Evolutionary conservation across 768 basidiomycete species (phyloP), one percentile per base, ranked within the genome.

Genomic region (Chiua virens): DNA sequence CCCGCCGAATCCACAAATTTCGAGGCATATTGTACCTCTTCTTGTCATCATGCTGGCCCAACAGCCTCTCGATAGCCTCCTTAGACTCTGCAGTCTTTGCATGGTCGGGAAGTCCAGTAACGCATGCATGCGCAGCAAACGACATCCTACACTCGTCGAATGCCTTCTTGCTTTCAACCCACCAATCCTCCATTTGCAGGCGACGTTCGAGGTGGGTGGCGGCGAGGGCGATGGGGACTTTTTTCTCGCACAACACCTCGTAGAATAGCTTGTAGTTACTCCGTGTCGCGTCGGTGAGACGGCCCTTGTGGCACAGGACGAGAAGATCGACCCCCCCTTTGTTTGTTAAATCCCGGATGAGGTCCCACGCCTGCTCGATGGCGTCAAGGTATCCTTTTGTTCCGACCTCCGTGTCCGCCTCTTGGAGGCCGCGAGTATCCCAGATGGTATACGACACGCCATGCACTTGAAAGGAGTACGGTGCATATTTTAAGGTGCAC

Each of bases 221-320:
- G 44, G 41, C 44, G 18, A 51, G 43, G 21, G 44, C 38, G 21
- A 51, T 41, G 11, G 50, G 50, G 3, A 51, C 50, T 21, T 35
- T 21, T 7, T 22, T 15, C 15, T 36, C n/a, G 38, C 44, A 45
- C 8, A 45, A 17, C n/a, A 46, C 50, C 30, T 51, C 50, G 18
- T 35, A 34, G 32, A 45, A 51, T 13, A 51, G 21, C 38, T 44
- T 40, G 18, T 51, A 45, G 39, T 51, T 51, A 10, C 37, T 51
- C 30, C 34, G 44, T 14, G 34, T 41, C 8, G 44, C 27, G 9
- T 13, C 20, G 5, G 44, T 45, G 39, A 41, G 27, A 20, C 32
- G 38, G 21, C 21, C 39, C 34, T 35, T 32, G 10, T 41, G 44
- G 44, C 50, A 51, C 15, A 51, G 39, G 8, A 51, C 22, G 17